Evolutionary conservation across 805 yeast genomes (phyloP).

Genomic region (Sporopachydermia lactativora): DNA sequence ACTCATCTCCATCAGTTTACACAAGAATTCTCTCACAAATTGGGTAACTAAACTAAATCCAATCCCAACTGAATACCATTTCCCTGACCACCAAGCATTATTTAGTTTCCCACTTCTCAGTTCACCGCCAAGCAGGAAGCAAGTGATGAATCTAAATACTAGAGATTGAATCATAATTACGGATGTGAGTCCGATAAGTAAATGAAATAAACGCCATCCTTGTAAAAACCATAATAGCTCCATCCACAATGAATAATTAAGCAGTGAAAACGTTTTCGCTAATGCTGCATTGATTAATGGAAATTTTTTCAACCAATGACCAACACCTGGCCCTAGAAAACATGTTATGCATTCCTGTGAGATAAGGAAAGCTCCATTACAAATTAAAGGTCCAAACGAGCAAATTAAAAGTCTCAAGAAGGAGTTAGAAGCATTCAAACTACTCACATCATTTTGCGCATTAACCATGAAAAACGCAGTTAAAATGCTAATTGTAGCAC

Average conservation of each 20-base stretch:
- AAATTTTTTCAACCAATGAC: slow-evolving; percentile 91
- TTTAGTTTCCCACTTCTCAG: slow-evolving; percentile 91
- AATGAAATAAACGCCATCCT: slow-evolving; percentile 79
- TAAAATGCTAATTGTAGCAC: slow-evolving; percentile 41
- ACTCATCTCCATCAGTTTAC: slow-evolving; percentile 54
- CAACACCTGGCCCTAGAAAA: slow-evolving; percentile 94
- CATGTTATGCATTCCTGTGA: slow-evolving; percentile 76
- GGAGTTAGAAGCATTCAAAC: slow-evolving; percentile 34
- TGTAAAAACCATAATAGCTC: slow-evolving; percentile 95
- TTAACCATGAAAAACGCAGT: slow-evolving; percentile 51
- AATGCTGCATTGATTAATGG: slow-evolving; percentile 92
- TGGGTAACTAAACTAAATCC: slow-evolving; percentile 50
- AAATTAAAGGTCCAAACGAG: slow-evolving; percentile 80
- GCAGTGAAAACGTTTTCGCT: slow-evolving; percentile 90
- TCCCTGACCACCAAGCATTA: slow-evolving; percentile 98
- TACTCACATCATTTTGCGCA: slow-evolving; percentile 50
- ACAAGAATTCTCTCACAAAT: slow-evolving; percentile 47
- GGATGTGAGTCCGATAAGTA: slow-evolving; percentile 75
- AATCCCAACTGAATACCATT: slow-evolving; percentile 47
- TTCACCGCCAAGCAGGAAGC: slow-evolving; percentile 77
- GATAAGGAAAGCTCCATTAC: slow-evolving; percentile 75
- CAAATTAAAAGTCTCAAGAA: slow-evolving; percentile 60
- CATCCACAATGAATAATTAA: slow-evolving; percentile 76
- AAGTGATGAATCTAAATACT: slow-evolving; percentile 72
- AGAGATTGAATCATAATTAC: slow-evolving; percentile 80